Evolutionary conservation across 192 early-diverging fungal species (phyloP), one percentile per base, ranked within the genome.

Genomic region (Haplosporangium gracile): DNA sequence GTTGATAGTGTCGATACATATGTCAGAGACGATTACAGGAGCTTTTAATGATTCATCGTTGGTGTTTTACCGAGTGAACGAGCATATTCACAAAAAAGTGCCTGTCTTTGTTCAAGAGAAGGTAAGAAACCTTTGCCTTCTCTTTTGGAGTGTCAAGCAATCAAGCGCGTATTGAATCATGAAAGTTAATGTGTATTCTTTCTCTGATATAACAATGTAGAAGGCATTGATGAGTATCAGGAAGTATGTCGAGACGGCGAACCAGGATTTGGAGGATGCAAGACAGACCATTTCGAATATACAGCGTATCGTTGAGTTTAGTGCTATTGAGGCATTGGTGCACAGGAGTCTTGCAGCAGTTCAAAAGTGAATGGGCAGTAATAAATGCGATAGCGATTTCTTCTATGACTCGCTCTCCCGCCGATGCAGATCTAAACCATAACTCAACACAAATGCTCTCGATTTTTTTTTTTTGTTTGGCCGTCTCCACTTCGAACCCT

Each of bases 201-300:
- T 43, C 3, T 43, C 26, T 26, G 9, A 26, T 57, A 57, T 26
- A 10, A 5, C 55, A n/a, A 5, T 45, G 9, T 80, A 86, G 83
- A 80, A 74, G 74, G 74, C 83, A 42, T 39, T 86, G 15, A 55
- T 39, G 15, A 51, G 29, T n/a, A 81, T 81, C 20, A 32, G 45
- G 0, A 77, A 72, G 63, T 34, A 72, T 39, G 69, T 86, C 16
- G 75, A 86, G 71, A 80, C 70, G 45, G 78, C 78, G 39, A 86
- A 86, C 40, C 79, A 86, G 34, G 83, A 86, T 24, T 68, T 86
- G 60, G 83, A 86, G 65, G 83, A 86, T 70, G 83, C 83, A n/a
- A 55, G 72, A n/a, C 83, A 80, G 75, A 81, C 79, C 0, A 53
- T 86, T 42, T 80, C 79, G 3, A 76, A 79, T 32, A 68, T 86